Conservation (phyloP, 1,284 basidiomycete genomes). For the Sporisorium graminicola region DNA sequence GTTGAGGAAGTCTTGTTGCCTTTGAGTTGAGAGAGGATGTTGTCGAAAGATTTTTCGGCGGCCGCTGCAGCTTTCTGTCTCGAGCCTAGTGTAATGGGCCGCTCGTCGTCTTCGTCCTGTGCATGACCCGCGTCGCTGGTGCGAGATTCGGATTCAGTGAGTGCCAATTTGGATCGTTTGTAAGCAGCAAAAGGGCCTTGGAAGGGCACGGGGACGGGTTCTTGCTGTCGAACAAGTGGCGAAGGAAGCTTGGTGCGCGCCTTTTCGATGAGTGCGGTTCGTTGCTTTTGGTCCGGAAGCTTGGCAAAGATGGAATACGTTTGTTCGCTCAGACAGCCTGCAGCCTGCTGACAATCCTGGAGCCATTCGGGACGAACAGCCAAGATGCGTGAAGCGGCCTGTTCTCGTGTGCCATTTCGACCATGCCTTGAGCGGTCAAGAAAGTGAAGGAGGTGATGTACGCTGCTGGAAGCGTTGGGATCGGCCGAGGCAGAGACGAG, state of each 20-base stretch:
- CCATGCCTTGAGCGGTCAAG: slow-evolving; percentile 70
- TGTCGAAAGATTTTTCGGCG: slow-evolving; percentile 47
- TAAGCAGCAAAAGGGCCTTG: slow-evolving; percentile 36
- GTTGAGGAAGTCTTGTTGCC: slow-evolving; percentile 5
- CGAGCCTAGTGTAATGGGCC: slow-evolving; percentile 43
- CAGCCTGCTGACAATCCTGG: slow-evolving; percentile 80
- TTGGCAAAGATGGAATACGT: slow-evolving; percentile 52
- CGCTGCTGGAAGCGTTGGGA: slow-evolving; percentile 74
- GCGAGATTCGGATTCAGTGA: slow-evolving; percentile 9
- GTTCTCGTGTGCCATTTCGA: slow-evolving; percentile 78
- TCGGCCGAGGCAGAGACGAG: slow-evolving; percentile 72
- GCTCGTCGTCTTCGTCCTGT: slow-evolving; percentile 28
- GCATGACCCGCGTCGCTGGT: not conserved
- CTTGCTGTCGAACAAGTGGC: slow-evolving; percentile 29
- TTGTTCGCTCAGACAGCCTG: slow-evolving; percentile 71
- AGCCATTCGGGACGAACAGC: slow-evolving; percentile 89
- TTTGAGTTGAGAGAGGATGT: slow-evolving; percentile 44
- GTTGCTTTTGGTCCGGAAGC: slow-evolving; percentile 19
- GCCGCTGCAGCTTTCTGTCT: slow-evolving; percentile 44
- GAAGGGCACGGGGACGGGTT: slow-evolving; percentile 17
- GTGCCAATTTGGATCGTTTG: slow-evolving; percentile 16
- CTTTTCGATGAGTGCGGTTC: slow-evolving; percentile 26
- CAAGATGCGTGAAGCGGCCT: slow-evolving; percentile 76
- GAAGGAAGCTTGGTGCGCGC: slow-evolving; percentile 38
- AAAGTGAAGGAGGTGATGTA: slow-evolving; percentile 47